Evolutionary conservation across 2,329 filamentous ascomycete species (phyloP), one percentile per base, ranked within the genome.

Genomic region (Hymenoscyphus scutula): DNA sequence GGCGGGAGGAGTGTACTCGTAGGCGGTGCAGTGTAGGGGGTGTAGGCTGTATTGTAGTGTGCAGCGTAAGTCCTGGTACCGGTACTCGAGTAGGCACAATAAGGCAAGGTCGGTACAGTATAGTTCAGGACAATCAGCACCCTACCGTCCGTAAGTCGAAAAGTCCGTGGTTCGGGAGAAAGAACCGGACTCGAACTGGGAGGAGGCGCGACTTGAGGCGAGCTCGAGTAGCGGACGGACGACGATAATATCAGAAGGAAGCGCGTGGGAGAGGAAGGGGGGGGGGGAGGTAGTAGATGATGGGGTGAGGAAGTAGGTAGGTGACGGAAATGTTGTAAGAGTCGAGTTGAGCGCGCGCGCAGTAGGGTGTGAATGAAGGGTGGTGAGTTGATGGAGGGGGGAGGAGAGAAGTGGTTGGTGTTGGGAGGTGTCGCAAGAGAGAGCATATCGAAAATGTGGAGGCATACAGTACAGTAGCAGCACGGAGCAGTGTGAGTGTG

Each of bases 401-500:
- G 41, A 23, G n/a, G 3, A 17, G 41, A 8, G n/a, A 48, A 48
- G 41, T 48, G 41, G 41, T 48, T 48, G 41, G 41, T 48, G 41
- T 48, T 25, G n/a, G 19, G n/a, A 48, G n/a, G 41, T 48, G 41
- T 48, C 41, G 41, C 41, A 25, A 48, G 41, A 23, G n/a, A 48
- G 41, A 48, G 41, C 41, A 48, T 48, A 19, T 48, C 41, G 41
- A 34, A 48, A 48, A 48, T 48, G 41, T 48, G 41, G 41, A 19
- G 38, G 15, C 15, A n/a, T 17, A 8, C n/a, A n/a, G n/a, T n/a
- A n/a, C n/a, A n/a, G n/a, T n/a, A n/a, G n/a, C n/a, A n/a, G n/a
- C n/a, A n/a, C n/a, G n/a, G n/a, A n/a, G n/a, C n/a, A n/a, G n/a
- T n/a, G n/a, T n/a, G n/a, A n/a, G n/a, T n/a, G 38, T 41, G 38